A percentile compares a stretch with the other conserved stretches of the same genome.
Evolutionary conservation across 1,284 basidiomycete genomes (phyloP).

Genomic region (Boletellus deceptivus): DNA sequence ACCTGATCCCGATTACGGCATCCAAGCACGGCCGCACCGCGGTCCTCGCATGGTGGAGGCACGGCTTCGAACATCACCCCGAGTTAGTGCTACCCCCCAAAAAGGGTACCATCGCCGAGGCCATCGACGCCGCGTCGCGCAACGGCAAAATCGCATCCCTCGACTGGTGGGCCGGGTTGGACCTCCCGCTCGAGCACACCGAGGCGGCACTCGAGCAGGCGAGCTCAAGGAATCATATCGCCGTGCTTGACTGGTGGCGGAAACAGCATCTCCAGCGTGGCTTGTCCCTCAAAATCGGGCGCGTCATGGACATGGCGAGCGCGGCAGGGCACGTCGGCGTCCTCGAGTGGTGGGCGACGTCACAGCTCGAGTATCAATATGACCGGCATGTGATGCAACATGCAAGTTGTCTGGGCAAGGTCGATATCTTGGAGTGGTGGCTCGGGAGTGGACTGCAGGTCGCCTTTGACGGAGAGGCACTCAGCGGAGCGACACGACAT

Average conservation of each 20-base stretch:
- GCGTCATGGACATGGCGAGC: conserved; percentile 78
- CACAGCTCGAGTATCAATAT: conserved; percentile 71
- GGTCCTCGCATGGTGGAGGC: conserved; percentile 81
- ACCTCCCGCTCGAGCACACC: conserved; percentile 63
- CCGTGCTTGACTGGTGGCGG: conserved; percentile 81
- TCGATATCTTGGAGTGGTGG: conserved; percentile 84
- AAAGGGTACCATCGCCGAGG: conserved; percentile 52
- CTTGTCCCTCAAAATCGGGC: conserved; percentile 72
- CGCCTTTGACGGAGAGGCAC: conserved; percentile 73
- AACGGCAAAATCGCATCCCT: conserved; percentile 63
- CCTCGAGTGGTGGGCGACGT: conserved; percentile 81
- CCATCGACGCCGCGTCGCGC: conserved; percentile 70
- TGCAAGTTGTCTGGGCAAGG: conserved; percentile 75
- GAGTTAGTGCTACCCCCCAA: conserved; percentile 54
- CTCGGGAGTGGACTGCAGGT: conserved; percentile 69
- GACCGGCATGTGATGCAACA: conserved; percentile 72
- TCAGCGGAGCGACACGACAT: conserved; percentile 75
- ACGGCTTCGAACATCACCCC: conserved; percentile 56
- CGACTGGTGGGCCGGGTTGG: conserved; percentile 67
- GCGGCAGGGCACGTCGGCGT: conserved; percentile 66
- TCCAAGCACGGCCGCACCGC: conserved; percentile 67
- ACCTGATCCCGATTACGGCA: conserved; percentile 70
- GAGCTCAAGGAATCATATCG: conserved; percentile 67
- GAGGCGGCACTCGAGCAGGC: conserved; percentile 75
- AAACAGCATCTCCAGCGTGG: conserved; percentile 41